Base-by-base conservation (phyloP, 2,329 filamentous ascomycete genomes). In the Lojkania enalia region DNA sequence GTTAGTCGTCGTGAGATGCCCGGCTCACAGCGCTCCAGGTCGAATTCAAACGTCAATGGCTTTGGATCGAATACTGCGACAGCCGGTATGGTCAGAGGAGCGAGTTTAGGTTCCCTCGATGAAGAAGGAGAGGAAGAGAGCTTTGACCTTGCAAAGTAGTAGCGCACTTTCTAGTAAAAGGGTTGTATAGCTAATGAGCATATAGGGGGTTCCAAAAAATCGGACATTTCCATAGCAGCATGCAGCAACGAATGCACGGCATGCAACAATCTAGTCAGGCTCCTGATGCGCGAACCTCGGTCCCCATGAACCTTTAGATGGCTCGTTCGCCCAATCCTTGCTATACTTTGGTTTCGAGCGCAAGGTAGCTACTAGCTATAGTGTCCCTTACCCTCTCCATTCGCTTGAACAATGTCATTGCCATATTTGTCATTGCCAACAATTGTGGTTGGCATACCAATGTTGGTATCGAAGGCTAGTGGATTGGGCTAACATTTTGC, bases 71-170 rank as follows among this genome's bases (percentile, higher is more conserved):
- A 40, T 32, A 46, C 55, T 31, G 56, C 50, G 5, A 54, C 54
- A 32, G 62, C 62, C 5, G 64, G 64, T 1, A 67, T 69, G 60
- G 66, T 68, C 4, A 51, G 67, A 23, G 66, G 67, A 21, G 60
- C 64, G 21, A 66, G 68, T 43, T 46, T 68, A 45, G 60, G 54
- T 1, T 58, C 56, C 32, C 69, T 71, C 39, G 66, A 67, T 16
- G 68, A 70, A 19, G 71, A 70, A 5, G 74, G 71, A 16, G 70
- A 71, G 36, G 72, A 75, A 32, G 73, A 73, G 40, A 70, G 72
- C 13, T 76, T 76, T 45, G 75, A 77, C 64, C 63, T 77, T 35
- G 72, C 71, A 35, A 77, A 76, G 74, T 77, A 64, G 67, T 73
- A 20, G 9, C 30, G 9, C 30, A 33, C 30, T 16, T 33, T 11